Evolutionary conservation across 805 yeast species (phyloP).

Genomic region (Metschnikowia bowlesiae): DNA sequence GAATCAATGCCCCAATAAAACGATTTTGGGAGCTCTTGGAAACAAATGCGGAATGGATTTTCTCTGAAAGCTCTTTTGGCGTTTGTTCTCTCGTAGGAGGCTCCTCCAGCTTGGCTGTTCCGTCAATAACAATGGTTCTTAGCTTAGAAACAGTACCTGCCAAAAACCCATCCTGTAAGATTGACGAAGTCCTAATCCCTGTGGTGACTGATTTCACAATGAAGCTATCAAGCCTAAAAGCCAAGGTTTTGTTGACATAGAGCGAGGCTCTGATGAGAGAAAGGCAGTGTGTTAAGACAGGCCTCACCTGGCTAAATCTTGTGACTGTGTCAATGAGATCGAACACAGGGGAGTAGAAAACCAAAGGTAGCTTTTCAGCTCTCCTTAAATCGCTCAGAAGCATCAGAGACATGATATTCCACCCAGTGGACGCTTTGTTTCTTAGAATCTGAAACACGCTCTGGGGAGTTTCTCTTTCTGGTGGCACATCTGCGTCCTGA

Average conservation of each 20-base stretch:
- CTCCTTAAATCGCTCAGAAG: not conserved
- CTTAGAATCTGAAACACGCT: not conserved
- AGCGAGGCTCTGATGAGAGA: slow-evolving; percentile 2
- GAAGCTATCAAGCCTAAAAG: slow-evolving; percentile 8
- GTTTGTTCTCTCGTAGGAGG: not conserved
- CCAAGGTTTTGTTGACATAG: slow-evolving; percentile 1
- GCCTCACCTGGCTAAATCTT: slow-evolving; percentile 16
- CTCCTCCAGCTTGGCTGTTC: not conserved
- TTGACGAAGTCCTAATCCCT: slow-evolving; percentile 5
- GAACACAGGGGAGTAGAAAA: slow-evolving; percentile 16
- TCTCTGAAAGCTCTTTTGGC: not conserved
- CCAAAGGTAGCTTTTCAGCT: not conserved
- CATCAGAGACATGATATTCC: not conserved
- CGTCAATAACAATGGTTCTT: slow-evolving; percentile 13
- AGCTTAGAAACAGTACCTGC: slow-evolving; percentile 14
- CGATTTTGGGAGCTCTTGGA: not conserved
- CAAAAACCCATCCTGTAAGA: slow-evolving; percentile 9
- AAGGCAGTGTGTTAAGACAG: slow-evolving; percentile 14
- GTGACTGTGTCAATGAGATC: slow-evolving; percentile 18
- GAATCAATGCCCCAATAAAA: slow-evolving; percentile 2
- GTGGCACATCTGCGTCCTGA: not conserved
- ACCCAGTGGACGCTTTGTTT: not conserved
- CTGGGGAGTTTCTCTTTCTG: not conserved
- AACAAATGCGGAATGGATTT: not conserved
- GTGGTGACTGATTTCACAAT: not conserved